Conservation (phyloP, 1,284 basidiomycete species). For the Testicularia cyperi region DNA sequence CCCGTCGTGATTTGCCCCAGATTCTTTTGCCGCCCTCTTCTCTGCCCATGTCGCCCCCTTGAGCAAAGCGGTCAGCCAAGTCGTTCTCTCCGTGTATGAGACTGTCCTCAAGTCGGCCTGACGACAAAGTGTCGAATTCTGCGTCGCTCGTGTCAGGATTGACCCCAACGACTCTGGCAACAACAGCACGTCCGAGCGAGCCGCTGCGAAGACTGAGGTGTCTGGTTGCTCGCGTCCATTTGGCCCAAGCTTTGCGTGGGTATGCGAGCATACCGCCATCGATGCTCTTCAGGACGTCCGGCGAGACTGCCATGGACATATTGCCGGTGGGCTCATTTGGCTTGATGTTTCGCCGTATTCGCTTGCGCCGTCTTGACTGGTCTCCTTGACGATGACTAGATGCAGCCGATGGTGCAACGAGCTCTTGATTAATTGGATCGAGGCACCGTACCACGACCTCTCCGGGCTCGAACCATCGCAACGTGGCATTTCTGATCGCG, state of each 20-base stretch:
- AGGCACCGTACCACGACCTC: conserved; percentile 11
- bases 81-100: neutral
- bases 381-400: neutral
- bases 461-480: conserved; percentile 9
- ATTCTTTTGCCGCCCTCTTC: conserved; percentile 9
- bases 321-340: neutral
- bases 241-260: neutral
- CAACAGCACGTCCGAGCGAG: conserved; percentile 4
- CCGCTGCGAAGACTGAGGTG: conserved; percentile 6
- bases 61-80: too few species aligned
- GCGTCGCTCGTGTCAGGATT: conserved; percentile 8
- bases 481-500: conserved; percentile 3
- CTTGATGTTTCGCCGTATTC: neutral
- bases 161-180: conserved; percentile 19
- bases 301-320: conserved; percentile 1
- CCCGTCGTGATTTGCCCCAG: conserved; percentile 26
- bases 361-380: too few species aligned
- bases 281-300: conserved; percentile 12
- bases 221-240: conserved; percentile 11
- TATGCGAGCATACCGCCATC: conserved; percentile 14
- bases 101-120: conserved; percentile 6
- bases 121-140: conserved; percentile 9
- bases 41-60: conserved; percentile 3
- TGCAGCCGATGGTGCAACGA: conserved; percentile 3
- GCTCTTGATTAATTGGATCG: conserved; percentile 8